Conservation (phyloP, 495 filamentous ascomycete genomes). For the Lindgomyces ingoldianus region DNA sequence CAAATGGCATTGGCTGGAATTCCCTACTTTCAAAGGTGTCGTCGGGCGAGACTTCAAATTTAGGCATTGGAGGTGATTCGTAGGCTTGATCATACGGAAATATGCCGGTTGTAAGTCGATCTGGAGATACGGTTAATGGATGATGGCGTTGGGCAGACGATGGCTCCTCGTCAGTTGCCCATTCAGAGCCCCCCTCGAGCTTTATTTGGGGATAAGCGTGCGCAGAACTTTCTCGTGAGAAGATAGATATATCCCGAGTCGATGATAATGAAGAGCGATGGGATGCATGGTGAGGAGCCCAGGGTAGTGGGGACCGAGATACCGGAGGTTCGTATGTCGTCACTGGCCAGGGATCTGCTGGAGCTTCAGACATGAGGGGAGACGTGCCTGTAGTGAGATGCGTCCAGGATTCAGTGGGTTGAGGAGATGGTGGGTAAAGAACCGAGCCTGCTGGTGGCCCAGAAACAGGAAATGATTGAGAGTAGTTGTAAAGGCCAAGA, state of each 20-base stretch:
- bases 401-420: constrained; percentile 33
- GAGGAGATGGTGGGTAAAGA: constrained; percentile 33
- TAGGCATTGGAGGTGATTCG: constrained; percentile 13
- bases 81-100: constrained; percentile 24
- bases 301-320: constrained; percentile 30
- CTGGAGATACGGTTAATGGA: constrained; percentile 28
- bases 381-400: constrained; percentile 25
- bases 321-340: constrained; percentile 24
- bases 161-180: constrained; percentile 14
- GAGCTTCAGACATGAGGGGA: constrained; percentile 30
- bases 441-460: constrained; percentile 9
- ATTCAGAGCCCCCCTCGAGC: constrained; percentile 21
- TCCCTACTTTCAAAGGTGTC: constrained; percentile 2
- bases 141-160: constrained; percentile 3
- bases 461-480: constrained; percentile 13
- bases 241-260: constrained; percentile 29
- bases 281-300: constrained; percentile 17
- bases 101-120: constrained; percentile 20
- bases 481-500: constrained; percentile 34
- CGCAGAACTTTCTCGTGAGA: constrained; percentile 24
- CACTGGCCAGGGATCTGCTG: constrained; percentile 24
- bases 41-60: constrained; percentile 1
- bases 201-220: constrained; percentile 27
- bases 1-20: constrained; percentile 7
- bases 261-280: constrained; percentile 37